phyloP scores from a whole-genome alignment of 2,329 filamentous ascomycete genomes.

The Ceratocystis smalleyi region DNA sequence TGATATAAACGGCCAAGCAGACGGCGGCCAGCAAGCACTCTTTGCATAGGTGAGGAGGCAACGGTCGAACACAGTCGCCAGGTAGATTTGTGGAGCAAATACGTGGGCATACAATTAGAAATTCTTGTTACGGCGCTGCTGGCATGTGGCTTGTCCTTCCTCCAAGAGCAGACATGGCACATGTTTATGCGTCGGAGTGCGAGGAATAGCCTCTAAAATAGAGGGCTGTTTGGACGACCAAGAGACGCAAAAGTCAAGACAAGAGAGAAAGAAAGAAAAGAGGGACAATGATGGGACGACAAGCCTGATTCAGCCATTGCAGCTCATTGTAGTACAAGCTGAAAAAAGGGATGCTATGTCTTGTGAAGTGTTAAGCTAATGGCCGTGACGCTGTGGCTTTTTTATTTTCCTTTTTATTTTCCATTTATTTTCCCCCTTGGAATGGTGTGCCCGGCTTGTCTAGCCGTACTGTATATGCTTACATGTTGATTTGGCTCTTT shows the following conservation, averaged over 20 bases:
- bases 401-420: background rate
- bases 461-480: background rate
- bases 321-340: slow-evolving; percentile 4
- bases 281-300: background rate
- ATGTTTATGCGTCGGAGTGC: too few species aligned
- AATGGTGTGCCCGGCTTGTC: too few species aligned
- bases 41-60: background rate
- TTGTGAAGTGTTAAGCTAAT: background rate
- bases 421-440: background rate
- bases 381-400: background rate
- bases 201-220: background rate
- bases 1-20: too few species aligned
- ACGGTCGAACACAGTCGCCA: background rate
- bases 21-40: too few species aligned
- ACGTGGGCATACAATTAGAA: background rate
- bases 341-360: background rate
- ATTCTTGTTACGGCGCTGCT: background rate
- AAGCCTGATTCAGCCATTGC: background rate
- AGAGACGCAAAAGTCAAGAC: background rate
- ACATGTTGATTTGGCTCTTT: background rate
- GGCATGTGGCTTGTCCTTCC: background rate
- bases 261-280: background rate
- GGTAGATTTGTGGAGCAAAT: background rate
- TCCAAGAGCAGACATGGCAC: background rate
- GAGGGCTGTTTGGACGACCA: background rate